Evolutionary conservation across 257 asterid genomes (phyloP), one percentile per base, ranked within the genome.

Genomic region (Lavandula angustifolia): DNA sequence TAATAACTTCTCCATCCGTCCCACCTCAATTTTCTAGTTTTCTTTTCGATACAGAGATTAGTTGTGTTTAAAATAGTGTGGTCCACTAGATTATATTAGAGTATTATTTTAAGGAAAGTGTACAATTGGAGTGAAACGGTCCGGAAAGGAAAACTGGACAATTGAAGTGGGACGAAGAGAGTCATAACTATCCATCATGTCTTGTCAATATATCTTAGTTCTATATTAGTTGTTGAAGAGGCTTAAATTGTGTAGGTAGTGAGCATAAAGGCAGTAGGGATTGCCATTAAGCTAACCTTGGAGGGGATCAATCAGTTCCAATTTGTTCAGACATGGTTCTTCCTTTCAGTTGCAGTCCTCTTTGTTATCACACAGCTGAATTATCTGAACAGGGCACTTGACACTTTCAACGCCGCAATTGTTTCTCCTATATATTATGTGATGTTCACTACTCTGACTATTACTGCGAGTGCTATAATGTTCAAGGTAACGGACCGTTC

Each of bases 331-430:
- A 88, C 98, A 38, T 88, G 94, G 98, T 72, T 91, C 58, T 88
- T 91, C 69, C 58, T 87, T 56, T 68, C 85, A 3, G 85, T 83
- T 67, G 83, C 97, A 60, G 75, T 83, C 32, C 62, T 83, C 57
- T 85, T 80, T 79, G 87, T 83, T 54, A 74, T 87, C 66, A 78
- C 83, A 48, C 97, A 89, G 78, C 63, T 89, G 81, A 89, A 89
- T 79, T 89, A 89, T 80, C 79, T 89, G 55, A 89, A 89, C 84
- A 89, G 85, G 97, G 97, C 96, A 31, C 88, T 90, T 18, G 96
- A 87, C 69, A 85, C 95, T 16, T 90, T 90, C 86, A 82, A 81
- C 66, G 80, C 97, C 0, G 92, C 96, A 34, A 75, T 90, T 13
- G 97, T 90, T 62, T 90, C 97, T 70, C 96, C 97, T 27, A 79